phyloP scores from a whole-genome alignment of 768 basidiomycete genomes.

The Agaricus subrufescens region DNA sequence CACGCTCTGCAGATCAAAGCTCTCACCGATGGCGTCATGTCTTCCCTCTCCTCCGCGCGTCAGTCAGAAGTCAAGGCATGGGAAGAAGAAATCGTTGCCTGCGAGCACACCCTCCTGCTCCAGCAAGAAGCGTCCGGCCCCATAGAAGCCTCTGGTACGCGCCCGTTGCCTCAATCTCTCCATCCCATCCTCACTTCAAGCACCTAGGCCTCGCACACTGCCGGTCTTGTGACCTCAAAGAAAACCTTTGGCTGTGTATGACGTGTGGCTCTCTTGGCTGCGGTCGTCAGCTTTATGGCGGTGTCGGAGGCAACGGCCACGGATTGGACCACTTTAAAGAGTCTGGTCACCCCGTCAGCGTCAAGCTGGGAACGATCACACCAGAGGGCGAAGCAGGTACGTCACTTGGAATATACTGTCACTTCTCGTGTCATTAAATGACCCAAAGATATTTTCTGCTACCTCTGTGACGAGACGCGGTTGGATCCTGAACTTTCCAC shows the following conservation, averaged over 20 bases:
- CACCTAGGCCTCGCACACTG: constrained; percentile 74
- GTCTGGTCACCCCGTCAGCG: constrained; percentile 74
- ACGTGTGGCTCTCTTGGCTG: constrained; percentile 89
- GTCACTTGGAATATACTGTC: constrained; percentile 15
- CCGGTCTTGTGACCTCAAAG: constrained; percentile 74
- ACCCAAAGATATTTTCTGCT: constrained; percentile 81
- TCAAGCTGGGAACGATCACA: constrained; percentile 95
- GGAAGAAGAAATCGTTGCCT: constrained; percentile 90
- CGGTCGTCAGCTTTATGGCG: constrained; percentile 82
- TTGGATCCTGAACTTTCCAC: constrained; percentile 67
- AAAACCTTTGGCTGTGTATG: constrained; percentile 94
- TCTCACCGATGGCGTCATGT: constrained; percentile 67
- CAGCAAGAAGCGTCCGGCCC: constrained; percentile 38
- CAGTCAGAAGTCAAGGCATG: constrained; percentile 95
- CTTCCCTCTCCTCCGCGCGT: constrained; percentile 81
- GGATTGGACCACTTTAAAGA: constrained; percentile 73
- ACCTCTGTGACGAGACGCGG: constrained; percentile 80
- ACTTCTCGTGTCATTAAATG: neutral
- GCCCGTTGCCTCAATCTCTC: neutral
- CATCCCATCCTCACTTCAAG: neutral
- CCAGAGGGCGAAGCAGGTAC: constrained; percentile 88
- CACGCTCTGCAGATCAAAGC: constrained; percentile 37
- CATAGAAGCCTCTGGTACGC: constrained; percentile 52
- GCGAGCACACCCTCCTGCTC: constrained; percentile 68
- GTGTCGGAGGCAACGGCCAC: constrained; percentile 83